Percentiles rank a stretch among this genome's conserved stretches.
These are phyloP conservation scores for Plenodomus biglobosus DNA, from an alignment of 2,329 filamentous ascomycete species.

Conservation along the genomic window DNA sequence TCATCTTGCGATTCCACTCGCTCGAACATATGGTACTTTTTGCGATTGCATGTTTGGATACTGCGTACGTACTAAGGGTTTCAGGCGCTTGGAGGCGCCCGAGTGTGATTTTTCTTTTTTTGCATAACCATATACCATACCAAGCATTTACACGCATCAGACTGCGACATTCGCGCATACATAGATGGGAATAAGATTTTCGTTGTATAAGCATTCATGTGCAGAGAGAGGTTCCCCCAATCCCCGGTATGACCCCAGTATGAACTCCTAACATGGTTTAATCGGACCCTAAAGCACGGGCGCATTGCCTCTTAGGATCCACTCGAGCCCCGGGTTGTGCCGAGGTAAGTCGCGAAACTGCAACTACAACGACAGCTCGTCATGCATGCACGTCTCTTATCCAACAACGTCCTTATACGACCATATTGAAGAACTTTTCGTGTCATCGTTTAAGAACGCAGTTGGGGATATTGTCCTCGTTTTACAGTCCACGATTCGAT, in stretches of 20 bases:
- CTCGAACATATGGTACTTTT: background rate
- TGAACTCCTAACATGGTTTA: too few relatives aligned
- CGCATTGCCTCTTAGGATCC: constrained; percentile 1
- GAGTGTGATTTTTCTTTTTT: too few relatives aligned
- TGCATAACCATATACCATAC: background rate
- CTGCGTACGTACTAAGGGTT: too few relatives aligned
- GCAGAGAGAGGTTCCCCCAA: too few relatives aligned
- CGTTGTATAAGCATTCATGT: too few relatives aligned
- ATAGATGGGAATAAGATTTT: background rate
- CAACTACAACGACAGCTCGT: background rate
- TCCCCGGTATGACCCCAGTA: too few relatives aligned
- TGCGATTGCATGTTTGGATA: background rate
- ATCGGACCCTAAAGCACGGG: background rate
- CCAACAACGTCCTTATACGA: background rate
- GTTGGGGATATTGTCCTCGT: background rate
- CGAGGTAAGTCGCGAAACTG: constrained; percentile 13
- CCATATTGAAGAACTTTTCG: background rate
- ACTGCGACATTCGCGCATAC: background rate
- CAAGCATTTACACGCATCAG: background rate
- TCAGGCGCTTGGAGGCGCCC: too few relatives aligned
- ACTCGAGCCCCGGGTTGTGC: constrained; percentile 2
- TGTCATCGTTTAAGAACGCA: background rate
- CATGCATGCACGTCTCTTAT: too few relatives aligned
- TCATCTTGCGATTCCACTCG: background rate
- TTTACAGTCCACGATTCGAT: background rate